Evolutionary conservation across 371 early-diverging fungal species (phyloP).

Genomic region (Apophysomyces sp.): DNA sequence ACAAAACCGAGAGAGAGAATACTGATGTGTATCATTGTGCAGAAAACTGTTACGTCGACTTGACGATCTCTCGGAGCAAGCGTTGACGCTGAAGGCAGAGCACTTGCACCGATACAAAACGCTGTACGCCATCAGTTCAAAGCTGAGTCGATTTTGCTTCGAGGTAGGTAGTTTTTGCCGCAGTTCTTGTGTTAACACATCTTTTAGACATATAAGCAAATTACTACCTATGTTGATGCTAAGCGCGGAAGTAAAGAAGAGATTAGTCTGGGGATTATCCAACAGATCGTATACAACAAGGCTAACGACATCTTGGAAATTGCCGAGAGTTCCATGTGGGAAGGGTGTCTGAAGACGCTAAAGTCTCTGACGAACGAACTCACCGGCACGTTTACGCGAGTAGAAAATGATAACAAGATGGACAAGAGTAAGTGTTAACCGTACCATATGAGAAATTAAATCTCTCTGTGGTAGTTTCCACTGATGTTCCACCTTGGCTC

Average conservation of each 20-base stretch:
- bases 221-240: slow-evolving; percentile 32
- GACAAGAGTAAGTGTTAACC: slow-evolving; percentile 38
- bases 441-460: background rate
- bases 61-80: slow-evolving; percentile 61
- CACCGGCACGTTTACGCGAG: slow-evolving; percentile 28
- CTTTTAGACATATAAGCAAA: slow-evolving; percentile 21
- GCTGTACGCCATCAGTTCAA: slow-evolving; percentile 48
- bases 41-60: slow-evolving; percentile 70
- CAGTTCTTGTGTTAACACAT: background rate
- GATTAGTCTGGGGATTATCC: slow-evolving; percentile 43
- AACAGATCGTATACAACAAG: slow-evolving; percentile 48
- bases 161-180: slow-evolving; percentile 23
- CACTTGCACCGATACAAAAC: slow-evolving; percentile 53
- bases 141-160: slow-evolving; percentile 47
- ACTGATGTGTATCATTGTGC: background rate
- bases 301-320: slow-evolving; percentile 56
- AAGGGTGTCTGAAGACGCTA: slow-evolving; percentile 55
- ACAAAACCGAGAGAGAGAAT: background rate
- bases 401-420: slow-evolving; percentile 51
- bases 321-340: slow-evolving; percentile 63
- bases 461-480: slow-evolving; percentile 31
- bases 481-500: slow-evolving; percentile 76
- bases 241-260: slow-evolving; percentile 49
- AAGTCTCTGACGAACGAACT: slow-evolving; percentile 52
- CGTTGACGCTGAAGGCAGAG: slow-evolving; percentile 51